Conservation (phyloP, 305 asterid genomes). For the Fraxinus platypoda region DNA sequence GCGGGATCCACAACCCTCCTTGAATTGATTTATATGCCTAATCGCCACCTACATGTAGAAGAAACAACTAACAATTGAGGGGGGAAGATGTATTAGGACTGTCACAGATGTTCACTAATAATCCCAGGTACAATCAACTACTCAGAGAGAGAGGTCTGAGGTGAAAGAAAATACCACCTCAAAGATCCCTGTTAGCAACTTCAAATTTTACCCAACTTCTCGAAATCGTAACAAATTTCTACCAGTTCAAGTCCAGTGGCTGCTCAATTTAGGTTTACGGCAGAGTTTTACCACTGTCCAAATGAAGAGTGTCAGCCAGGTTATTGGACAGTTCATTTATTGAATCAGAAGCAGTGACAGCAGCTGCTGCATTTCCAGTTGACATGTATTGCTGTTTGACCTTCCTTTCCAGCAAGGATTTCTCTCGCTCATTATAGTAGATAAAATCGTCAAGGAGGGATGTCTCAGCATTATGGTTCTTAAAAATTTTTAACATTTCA, state of each 20-base stretch:
- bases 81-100: conserved; percentile 28
- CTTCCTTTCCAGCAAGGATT: conserved; percentile 73
- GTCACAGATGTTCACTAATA: conserved; percentile 35
- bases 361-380: conserved; percentile 40
- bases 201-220: conserved; percentile 26
- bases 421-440: conserved; percentile 89
- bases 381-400: conserved; percentile 59
- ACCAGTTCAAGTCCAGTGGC: conserved; percentile 20
- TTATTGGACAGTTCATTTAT: conserved; percentile 75
- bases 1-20: conserved; percentile 36
- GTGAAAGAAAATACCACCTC: conserved; percentile 54
- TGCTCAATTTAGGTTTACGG: conserved; percentile 52
- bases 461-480: conserved; percentile 77
- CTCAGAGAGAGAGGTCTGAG: conserved; percentile 21
- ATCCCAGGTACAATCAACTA: conserved; percentile 41
- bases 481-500: conserved; percentile 89
- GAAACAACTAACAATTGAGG: conserved; percentile 29
- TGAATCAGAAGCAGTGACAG: conserved; percentile 49
- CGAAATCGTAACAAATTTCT: conserved; percentile 30
- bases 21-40: conserved; percentile 30
- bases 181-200: conserved; percentile 39
- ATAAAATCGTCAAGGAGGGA: conserved; percentile 89
- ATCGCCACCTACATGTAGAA: conserved; percentile 36
- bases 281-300: conserved; percentile 60
- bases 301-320: conserved; percentile 62